Evolutionary conservation across 257 asterid genomes (phyloP), one percentile per base, ranked within the genome.

Genomic region (Dorcoceras hygrometricum): DNA sequence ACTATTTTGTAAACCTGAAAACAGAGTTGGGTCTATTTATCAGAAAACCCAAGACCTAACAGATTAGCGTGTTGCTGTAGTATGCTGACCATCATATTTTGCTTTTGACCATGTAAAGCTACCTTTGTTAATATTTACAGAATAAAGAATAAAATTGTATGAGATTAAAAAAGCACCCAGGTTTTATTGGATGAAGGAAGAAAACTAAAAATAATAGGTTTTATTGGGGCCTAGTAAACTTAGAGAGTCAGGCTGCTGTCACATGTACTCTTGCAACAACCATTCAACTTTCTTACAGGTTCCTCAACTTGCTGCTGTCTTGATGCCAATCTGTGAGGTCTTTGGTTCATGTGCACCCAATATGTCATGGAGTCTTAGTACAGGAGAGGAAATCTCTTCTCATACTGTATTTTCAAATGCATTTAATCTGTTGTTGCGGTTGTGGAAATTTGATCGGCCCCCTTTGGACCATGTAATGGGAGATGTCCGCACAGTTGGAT

Each of bases 401-500:
- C 96, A 87, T 76, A 83, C 82, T 20, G 87, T 94, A 58, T 94
- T 94, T 79, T 87, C 99, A 69, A 90, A 94, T 81, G 99, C 97
- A 63, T 90, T 94, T 71, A 80, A 91, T 70, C 86, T 85, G 80
- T 86, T 94, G 79, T 81, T 94, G 80, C 89, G 84, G 80, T 70
- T 94, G 73, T 94, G 99, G 99, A 89, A 93, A 84, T 94, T 88
- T 58, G 96, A 94, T 68, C 93, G 82, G 67, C 96, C 96, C 32
- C 99, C 98, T 57, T 29, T 89, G 73, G 96, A 90, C 66, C 80
- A 81, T 73, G 85, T 82, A 22, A 67, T 29, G 69, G 96, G 95
- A 60, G 96, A 87, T 70, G 81, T 70, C 72, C 74, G 83, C 43
- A 87, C 96, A 20, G 89, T 86, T 63, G 96, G 87, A 66, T 79